Evolutionary conservation across 129 eudicot genomes (phyloP), one percentile per base, ranked within the genome.

Genomic region (Pseudognaphalium luteoalbum): DNA sequence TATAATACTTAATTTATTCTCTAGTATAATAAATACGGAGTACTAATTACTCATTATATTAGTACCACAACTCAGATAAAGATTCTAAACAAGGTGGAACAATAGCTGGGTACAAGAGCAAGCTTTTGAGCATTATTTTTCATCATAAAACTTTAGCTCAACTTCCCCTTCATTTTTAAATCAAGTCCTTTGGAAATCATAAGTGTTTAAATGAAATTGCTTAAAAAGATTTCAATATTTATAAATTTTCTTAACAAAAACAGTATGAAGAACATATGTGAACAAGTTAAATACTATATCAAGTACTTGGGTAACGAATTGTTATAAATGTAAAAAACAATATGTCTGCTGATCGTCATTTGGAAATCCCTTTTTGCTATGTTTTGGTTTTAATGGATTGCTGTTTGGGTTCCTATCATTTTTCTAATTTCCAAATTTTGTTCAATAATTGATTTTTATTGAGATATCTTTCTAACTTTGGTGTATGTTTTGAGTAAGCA

Each of bases 41-140:
- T 25, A 25, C 1, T 25, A 25, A 25, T 25, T 25, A n/a, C n/a
- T n/a, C n/a, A 25, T 25, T 25, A 25, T 32, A 47, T 11, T 39
- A 28, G 22, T 28, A 59, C 42, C 29, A 77, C 47, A 69, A 29
- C 70, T 59, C 75, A 50, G 17, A 57, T 25, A 68, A 77, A 77
- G 75, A 68, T 69, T 78, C 76, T 16, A 1, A 19, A 35, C 60
- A 70, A 57, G 54, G 69, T 68, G 81, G 81, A 77, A 68, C 29
- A 39, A 78, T 70, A 78, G 76, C 50, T 78, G 81, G 76, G 69
- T 66, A 33, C 67, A 76, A 52, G 25, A 35, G 22, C 64, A 54
- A 15, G 54, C 54, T 59, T 33, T 10, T 50, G 2, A 17, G 30
- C 62, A 70, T 70, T 70, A 29, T 50, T 70, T 6, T 50, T 50